Evolutionary conservation across 306 rosid genomes (phyloP).

Genomic region (Gynostemma pentaphyllum): DNA sequence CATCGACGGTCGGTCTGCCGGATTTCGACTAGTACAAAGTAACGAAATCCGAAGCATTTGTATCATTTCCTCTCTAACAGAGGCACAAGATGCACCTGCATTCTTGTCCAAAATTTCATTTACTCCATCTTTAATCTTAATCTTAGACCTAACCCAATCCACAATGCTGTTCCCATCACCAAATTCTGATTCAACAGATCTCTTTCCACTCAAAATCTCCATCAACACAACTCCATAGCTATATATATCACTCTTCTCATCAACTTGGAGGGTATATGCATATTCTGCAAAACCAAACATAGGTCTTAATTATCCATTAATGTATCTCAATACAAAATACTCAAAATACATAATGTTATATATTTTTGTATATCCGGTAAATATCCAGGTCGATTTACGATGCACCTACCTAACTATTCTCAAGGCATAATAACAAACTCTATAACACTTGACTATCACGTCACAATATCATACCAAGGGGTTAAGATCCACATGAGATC

Average conservation of each 20-base stretch:
- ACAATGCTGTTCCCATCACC: conserved; percentile 89
- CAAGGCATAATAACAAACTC: no score
- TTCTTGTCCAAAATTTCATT: conserved; percentile 49
- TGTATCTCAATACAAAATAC: no score
- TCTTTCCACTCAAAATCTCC: conserved; percentile 64
- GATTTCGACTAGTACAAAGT: conserved; percentile 79
- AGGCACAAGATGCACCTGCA: conserved; percentile 48
- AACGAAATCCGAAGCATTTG: conserved; percentile 75
- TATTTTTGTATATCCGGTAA: no score
- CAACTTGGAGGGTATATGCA: conserved; percentile 85
- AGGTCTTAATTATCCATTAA: no score
- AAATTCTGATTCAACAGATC: conserved; percentile 53
- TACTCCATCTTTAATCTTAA: conserved; percentile 45
- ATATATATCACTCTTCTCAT: conserved; percentile 88
- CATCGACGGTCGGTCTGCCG: conserved; percentile 79
- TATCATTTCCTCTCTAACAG: conserved; percentile 71
- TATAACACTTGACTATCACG: no score
- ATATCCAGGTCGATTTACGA: no score
- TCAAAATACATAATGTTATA: no score
- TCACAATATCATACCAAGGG: no score
- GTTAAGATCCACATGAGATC: no score
- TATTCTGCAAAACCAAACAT: conserved; percentile 46
- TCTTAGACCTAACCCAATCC: conserved; percentile 65
- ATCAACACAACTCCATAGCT: conserved; percentile 75
- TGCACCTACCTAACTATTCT: no score